phyloP scores from a whole-genome alignment of 805 yeast genomes.

The Maudiozyma saulgeensis region DNA sequence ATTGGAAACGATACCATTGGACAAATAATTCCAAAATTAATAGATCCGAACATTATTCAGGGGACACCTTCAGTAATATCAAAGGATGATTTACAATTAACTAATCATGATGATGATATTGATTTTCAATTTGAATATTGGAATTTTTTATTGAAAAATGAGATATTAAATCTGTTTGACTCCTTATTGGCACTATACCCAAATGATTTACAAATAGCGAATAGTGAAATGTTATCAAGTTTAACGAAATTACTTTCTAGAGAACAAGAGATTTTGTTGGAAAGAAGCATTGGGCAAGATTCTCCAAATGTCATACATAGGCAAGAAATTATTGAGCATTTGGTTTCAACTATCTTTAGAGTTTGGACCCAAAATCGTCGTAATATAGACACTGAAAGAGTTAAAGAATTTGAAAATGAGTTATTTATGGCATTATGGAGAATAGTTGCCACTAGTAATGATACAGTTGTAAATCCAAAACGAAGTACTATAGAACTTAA shows the following conservation, averaged over 20 bases:
- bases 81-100: slow-evolving; percentile 15
- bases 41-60: slow-evolving; percentile 14
- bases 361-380: slow-evolving; percentile 15
- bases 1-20: slow-evolving; percentile 21
- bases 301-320: slow-evolving; percentile 12
- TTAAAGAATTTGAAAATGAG: slow-evolving; percentile 33
- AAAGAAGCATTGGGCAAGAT: slow-evolving; percentile 17
- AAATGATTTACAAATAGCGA: slow-evolving; percentile 8
- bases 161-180: slow-evolving; percentile 43
- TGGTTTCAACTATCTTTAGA: slow-evolving; percentile 11
- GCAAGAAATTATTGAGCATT: slow-evolving; percentile 15
- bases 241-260: slow-evolving; percentile 24
- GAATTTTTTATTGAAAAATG: slow-evolving; percentile 30
- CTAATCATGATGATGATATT: slow-evolving; percentile 1
- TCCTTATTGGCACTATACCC: slow-evolving; percentile 24
- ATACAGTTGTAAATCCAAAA: neutral
- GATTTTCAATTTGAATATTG: slow-evolving; percentile 18
- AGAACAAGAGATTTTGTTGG: slow-evolving; percentile 27
- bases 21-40: slow-evolving; percentile 14
- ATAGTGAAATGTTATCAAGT: slow-evolving; percentile 18
- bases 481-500: slow-evolving; percentile 7
- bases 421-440: slow-evolving; percentile 43
- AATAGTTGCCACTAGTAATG: slow-evolving; percentile 32
- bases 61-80: slow-evolving; percentile 20
- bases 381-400: slow-evolving; percentile 11